Conservation (phyloP, 2,329 filamentous ascomycete species). For the Penicillium sp. region DNA sequence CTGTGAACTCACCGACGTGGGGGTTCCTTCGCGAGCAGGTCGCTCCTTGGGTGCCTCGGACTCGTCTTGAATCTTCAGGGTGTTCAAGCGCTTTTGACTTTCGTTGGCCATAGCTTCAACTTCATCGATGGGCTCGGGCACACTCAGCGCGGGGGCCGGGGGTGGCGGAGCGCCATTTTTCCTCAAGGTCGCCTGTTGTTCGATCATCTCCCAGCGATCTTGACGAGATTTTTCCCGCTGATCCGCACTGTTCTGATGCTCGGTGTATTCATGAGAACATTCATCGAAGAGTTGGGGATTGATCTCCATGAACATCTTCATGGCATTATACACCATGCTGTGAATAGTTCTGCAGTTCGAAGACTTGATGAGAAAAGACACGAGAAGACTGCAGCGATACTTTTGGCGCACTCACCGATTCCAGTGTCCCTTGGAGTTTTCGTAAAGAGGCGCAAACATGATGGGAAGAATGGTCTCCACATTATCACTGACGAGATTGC, state of each 20-base stretch:
- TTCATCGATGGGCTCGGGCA: constrained; percentile 56
- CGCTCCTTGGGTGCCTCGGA: constrained; percentile 48
- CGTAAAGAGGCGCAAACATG: constrained; percentile 97
- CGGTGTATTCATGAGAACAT: constrained; percentile 96
- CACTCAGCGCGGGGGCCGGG: constrained; percentile 37
- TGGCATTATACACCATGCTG: constrained; percentile 99
- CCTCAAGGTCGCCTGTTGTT: constrained; percentile 69
- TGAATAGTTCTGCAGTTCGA: constrained; percentile 74
- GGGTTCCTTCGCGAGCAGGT: constrained; percentile 33
- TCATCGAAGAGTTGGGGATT: constrained; percentile 98
- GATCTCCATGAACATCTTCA: constrained; percentile 99
- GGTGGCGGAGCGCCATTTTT: constrained; percentile 45
- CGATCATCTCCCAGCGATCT: constrained; percentile 81
- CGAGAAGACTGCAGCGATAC: neutral
- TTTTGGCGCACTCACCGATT: constrained; percentile 64
- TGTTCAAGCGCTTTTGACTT: constrained; percentile 80
- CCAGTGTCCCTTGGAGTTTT: constrained; percentile 99
- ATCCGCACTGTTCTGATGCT: constrained; percentile 88
- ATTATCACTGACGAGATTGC: constrained; percentile 97
- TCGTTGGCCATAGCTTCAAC: constrained; percentile 73
- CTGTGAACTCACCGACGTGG: constrained; percentile 42
- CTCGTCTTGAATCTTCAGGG: constrained; percentile 81
- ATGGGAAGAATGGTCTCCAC: constrained; percentile 97
- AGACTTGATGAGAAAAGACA: constrained; percentile 26
- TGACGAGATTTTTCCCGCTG: constrained; percentile 74